Evolutionary conservation across 495 filamentous ascomycete genomes (phyloP).

Genomic region (Hypoxylon rickii): DNA sequence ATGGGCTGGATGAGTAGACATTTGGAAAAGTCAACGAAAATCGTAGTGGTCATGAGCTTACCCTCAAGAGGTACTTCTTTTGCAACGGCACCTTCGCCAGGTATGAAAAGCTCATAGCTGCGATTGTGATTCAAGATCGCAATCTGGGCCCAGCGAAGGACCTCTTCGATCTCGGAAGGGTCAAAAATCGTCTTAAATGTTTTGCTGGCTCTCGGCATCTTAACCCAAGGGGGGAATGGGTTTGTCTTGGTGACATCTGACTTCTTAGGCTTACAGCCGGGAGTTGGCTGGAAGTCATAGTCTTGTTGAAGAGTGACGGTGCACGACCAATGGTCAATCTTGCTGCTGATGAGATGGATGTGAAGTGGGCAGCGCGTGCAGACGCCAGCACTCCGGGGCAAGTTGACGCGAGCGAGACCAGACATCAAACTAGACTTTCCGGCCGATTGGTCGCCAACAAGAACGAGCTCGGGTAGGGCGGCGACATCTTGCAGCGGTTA

Average conservation of each 20-base stretch:
- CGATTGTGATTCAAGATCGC: conserved; percentile 68
- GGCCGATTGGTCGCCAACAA: conserved; percentile 80
- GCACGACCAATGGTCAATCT: conserved; percentile 58
- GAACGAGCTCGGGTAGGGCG: conserved; percentile 72
- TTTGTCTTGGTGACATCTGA: conserved; percentile 46
- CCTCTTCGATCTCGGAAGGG: conserved; percentile 56
- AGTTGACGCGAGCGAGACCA: conserved; percentile 74
- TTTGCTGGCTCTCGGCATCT: conserved; percentile 35
- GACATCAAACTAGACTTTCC: conserved; percentile 84
- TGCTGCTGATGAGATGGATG: conserved; percentile 64
- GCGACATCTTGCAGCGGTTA: conserved; percentile 49
- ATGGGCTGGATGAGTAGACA: too few species aligned
- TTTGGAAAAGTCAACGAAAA: too few species aligned
- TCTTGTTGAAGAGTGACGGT: conserved; percentile 62
- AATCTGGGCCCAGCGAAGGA: conserved; percentile 70
- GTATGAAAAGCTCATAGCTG: conserved; percentile 52
- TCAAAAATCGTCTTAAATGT: conserved; percentile 52
- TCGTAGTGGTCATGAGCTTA: conserved; percentile 13
- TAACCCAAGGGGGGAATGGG: conserved; percentile 53
- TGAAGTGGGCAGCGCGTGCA: conserved; percentile 81
- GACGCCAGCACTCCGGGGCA: conserved; percentile 68
- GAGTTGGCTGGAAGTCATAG: conserved; percentile 52
- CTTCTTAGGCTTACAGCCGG: conserved; percentile 37
- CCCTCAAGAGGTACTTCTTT: conserved; percentile 33
- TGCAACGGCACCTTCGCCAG: conserved; percentile 45